Evolutionary conservation across 1,139 yeast species (phyloP).

Genomic region (Nadsonia starkeyi-henricii): DNA sequence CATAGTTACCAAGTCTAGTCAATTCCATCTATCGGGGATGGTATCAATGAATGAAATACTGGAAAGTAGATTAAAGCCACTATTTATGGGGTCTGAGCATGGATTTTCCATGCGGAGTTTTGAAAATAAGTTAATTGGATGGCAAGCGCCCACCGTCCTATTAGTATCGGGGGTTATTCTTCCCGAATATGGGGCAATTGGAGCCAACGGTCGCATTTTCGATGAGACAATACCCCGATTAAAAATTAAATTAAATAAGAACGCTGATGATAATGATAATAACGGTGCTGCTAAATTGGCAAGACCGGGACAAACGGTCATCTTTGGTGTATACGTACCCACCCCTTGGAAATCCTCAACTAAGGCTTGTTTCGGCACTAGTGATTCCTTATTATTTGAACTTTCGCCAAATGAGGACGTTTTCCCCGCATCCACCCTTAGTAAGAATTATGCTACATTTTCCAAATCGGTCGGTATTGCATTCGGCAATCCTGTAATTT

Average conservation of each 20-base stretch:
- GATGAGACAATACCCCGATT: slow-evolving; percentile 7
- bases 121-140: slow-evolving; percentile 72
- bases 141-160: slow-evolving; percentile 77
- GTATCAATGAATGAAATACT: background rate
- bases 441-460: slow-evolving; percentile 24
- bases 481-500: slow-evolving; percentile 41
- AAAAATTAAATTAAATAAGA: slow-evolving; percentile 4
- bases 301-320: slow-evolving; percentile 27
- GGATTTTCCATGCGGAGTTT: slow-evolving; percentile 84
- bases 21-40: slow-evolving; percentile 1
- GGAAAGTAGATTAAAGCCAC: slow-evolving; percentile 11
- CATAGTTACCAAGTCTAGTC: slow-evolving; percentile 1
- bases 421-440: slow-evolving; percentile 28
- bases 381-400: slow-evolving; percentile 41
- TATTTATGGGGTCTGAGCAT: slow-evolving; percentile 58
- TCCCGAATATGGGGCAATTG: slow-evolving; percentile 15
- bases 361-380: slow-evolving; percentile 58
- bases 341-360: slow-evolving; percentile 71
- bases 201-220: slow-evolving; percentile 2
- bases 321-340: slow-evolving; percentile 47
- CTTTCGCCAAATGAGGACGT: slow-evolving; percentile 51
- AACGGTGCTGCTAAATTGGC: slow-evolving; percentile 11
- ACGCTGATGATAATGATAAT: slow-evolving; percentile 6
- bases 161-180: slow-evolving; percentile 46
- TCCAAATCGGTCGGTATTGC: slow-evolving; percentile 53